A percentile compares a stretch with the other conserved stretches of the same genome.
Evolutionary conservation across 345 rosid species (phyloP).

Genomic region (Eutrema heterophyllum): DNA sequence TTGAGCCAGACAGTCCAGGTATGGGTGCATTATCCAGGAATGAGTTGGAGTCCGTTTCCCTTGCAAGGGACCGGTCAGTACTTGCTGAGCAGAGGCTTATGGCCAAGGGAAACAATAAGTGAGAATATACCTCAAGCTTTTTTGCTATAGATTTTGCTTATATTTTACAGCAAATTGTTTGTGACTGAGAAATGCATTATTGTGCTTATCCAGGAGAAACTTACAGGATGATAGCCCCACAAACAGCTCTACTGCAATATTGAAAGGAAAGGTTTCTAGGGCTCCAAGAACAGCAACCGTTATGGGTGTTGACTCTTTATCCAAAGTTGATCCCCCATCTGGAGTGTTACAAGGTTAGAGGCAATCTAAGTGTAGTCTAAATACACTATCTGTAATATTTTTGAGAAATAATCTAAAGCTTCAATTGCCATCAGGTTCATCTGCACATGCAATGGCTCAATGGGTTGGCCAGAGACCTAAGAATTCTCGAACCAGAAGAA

Average conservation of each 20-base stretch:
- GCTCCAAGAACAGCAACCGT: conserved; percentile 60
- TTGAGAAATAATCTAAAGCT: conserved; percentile 41
- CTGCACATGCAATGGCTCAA: conserved; percentile 76
- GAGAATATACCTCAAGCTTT: conserved; percentile 25
- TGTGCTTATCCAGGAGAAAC: conserved; percentile 48
- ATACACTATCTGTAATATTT: conserved; percentile 37
- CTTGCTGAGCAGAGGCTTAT: conserved; percentile 49
- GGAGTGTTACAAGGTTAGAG: conserved; percentile 62
- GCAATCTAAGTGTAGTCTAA: conserved; percentile 41
- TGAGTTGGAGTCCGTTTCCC: conserved; percentile 52
- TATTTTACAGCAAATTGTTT: not conserved
- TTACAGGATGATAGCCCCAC: conserved; percentile 50
- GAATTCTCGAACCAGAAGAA: conserved; percentile 79
- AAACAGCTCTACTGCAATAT: conserved; percentile 45
- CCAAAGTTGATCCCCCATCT: conserved; percentile 46
- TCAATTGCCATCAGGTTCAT: conserved; percentile 44
- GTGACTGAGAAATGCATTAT: conserved; percentile 19
- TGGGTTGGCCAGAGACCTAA: conserved; percentile 97
- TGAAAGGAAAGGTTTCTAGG: conserved; percentile 66
- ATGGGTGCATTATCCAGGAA: conserved; percentile 45
- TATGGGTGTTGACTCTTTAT: conserved; percentile 65
- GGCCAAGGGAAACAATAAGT: conserved; percentile 67
- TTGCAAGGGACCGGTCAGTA: conserved; percentile 52
- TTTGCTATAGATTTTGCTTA: not conserved
- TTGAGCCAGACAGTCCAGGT: conserved; percentile 63